Percentiles rank a stretch among this genome's conserved stretches.
phyloP scores from a whole-genome alignment of 495 filamentous ascomycete species.

The Peziza echinospora region DNA sequence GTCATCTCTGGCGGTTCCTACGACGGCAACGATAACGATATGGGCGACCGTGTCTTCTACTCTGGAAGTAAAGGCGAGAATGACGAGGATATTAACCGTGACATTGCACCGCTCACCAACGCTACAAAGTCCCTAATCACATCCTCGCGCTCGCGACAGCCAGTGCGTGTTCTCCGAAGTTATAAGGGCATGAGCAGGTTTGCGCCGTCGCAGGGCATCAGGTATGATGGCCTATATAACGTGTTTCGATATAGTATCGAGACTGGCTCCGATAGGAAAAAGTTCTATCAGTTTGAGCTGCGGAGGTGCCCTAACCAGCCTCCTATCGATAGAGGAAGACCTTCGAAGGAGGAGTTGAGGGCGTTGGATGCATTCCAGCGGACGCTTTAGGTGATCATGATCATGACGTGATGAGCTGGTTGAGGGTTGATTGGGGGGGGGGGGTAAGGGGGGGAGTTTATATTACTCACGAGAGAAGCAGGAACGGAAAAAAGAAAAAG shows the following conservation, averaged over 20 bases:
- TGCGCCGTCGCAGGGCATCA: constrained; percentile 24
- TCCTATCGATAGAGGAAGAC: constrained; percentile 9
- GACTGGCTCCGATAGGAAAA: constrained; percentile 1
- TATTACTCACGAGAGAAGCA: too few species aligned
- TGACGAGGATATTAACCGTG: constrained; percentile 5
- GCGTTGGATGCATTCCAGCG: constrained; percentile 7
- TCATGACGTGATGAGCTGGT: not conserved
- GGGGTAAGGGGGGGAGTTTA: not conserved
- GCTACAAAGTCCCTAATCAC: constrained; percentile 21
- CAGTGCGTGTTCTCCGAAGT: constrained; percentile 29
- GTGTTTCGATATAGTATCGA: constrained; percentile 18
- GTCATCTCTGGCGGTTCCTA: constrained; percentile 22
- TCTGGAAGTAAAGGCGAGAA: constrained; percentile 22
- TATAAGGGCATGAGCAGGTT: constrained; percentile 3
- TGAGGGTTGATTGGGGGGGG: not conserved
- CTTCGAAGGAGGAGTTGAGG: constrained; percentile 1
- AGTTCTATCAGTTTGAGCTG: constrained; percentile 27
- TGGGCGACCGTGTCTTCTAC: constrained; percentile 26
- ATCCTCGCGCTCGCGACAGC: constrained; percentile 1
- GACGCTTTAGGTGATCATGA: not conserved
- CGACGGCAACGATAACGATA: constrained; percentile 25
- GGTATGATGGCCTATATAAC: constrained; percentile 33
- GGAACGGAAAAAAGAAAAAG: too few species aligned
- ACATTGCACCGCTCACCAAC: constrained; percentile 5
- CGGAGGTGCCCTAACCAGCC: constrained; percentile 19